A percentile compares a stretch with the other conserved stretches of the same genome.
These are phyloP conservation scores for Orbilia ellipsospora DNA, from an alignment of 2,329 filamentous ascomycete species.

Conservation along the genomic window DNA sequence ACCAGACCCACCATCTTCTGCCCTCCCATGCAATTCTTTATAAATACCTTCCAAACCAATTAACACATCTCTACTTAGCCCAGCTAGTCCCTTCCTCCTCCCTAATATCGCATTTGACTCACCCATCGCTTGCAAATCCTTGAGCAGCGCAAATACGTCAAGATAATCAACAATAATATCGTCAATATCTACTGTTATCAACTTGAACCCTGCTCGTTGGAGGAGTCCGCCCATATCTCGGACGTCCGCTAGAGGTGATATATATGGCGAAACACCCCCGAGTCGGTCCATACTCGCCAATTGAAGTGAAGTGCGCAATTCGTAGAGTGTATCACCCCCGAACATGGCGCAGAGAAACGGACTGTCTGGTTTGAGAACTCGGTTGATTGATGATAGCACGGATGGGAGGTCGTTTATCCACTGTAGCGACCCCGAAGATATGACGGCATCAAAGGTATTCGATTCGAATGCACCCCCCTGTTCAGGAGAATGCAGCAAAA, in stretches of 20 bases:
- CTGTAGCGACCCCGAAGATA: conserved; percentile 89
- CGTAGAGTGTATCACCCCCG: conserved; percentile 91
- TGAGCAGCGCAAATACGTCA: conserved; percentile 88
- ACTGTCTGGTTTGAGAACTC: conserved; percentile 84
- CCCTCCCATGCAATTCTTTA: conserved; percentile 83
- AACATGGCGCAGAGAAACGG: conserved; percentile 97
- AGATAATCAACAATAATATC: conserved; percentile 97
- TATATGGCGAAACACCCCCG: conserved; percentile 90
- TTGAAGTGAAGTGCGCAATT: conserved; percentile 91
- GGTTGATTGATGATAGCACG: conserved; percentile 84
- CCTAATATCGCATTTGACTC: conserved; percentile 89
- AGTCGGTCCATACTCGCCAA: conserved; percentile 88
- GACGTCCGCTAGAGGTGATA: conserved; percentile 91
- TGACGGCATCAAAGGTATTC: conserved; percentile 84
- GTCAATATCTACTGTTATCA: conserved; percentile 96
- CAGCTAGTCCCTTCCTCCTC: conserved; percentile 75
- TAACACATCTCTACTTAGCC: conserved; percentile 82
- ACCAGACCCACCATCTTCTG: conserved; percentile 66
- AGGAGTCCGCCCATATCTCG: conserved; percentile 88
- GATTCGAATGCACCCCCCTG: conserved; percentile 71
- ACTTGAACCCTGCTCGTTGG: conserved; percentile 88
- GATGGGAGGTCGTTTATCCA: conserved; percentile 98
- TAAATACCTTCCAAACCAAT: conserved; percentile 91
- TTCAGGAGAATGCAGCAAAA: conserved; percentile 62
- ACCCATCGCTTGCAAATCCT: conserved; percentile 94